Conservation (phyloP, 306 rosid genomes). For the Prunus davidiana region DNA sequence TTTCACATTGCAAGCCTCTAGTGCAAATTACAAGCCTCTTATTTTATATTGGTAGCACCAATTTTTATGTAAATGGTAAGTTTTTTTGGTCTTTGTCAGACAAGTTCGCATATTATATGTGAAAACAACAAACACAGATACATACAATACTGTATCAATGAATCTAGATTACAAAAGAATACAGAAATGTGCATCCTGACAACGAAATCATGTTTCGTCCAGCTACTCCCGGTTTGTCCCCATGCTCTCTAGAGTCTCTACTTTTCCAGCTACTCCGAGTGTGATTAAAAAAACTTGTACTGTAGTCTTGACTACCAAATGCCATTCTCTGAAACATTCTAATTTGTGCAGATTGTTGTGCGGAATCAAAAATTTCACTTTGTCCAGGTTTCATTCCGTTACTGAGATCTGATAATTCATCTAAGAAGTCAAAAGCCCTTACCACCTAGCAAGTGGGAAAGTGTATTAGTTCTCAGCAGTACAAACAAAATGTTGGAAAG, state of each 20-base stretch:
- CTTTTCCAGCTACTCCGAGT: constrained; percentile 72
- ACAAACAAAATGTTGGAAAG: neutral
- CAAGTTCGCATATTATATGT: neutral
- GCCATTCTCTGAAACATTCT: constrained; percentile 88
- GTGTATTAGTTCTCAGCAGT: constrained; percentile 6
- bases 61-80: neutral
- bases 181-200: constrained; percentile 24
- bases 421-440: constrained; percentile 81
- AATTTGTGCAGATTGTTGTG: constrained; percentile 73
- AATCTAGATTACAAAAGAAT: neutral
- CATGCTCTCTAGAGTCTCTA: constrained; percentile 13
- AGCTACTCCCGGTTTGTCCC: constrained; percentile 50
- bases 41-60: neutral
- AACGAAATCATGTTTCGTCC: constrained; percentile 36
- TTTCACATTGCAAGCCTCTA: no score
- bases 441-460: constrained; percentile 49
- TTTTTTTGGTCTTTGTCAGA: no score
- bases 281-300: constrained; percentile 51
- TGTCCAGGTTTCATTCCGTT: constrained; percentile 92
- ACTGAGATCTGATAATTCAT: constrained; percentile 65
- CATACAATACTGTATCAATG: constrained; percentile 17
- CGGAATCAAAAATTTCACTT: constrained; percentile 63
- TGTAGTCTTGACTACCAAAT: constrained; percentile 69
- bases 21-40: no score
- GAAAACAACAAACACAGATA: constrained; percentile 17